A percentile compares a stretch with the other conserved stretches of the same genome.
Evolutionary conservation across 176 grass and related monocot species (phyloP).

Genomic region (Melocanna baccifera): DNA sequence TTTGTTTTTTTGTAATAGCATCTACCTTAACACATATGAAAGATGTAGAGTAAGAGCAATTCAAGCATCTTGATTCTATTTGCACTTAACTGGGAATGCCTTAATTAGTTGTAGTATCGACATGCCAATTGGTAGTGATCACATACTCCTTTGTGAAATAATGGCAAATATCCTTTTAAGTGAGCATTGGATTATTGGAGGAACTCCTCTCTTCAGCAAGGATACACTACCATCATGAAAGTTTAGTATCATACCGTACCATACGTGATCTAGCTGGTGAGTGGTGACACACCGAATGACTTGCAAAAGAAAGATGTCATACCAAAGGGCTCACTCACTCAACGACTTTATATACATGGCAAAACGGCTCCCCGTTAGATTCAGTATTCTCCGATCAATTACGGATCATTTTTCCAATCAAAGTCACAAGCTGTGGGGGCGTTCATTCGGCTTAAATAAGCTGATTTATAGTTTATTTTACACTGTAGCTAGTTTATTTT

Average conservation of each 20-base stretch:
- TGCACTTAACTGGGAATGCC: not conserved
- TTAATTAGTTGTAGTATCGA: not conserved
- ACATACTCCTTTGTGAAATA: not conserved
- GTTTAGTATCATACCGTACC: not conserved
- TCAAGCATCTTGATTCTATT: not conserved
- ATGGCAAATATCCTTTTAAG: not conserved
- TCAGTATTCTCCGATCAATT: not conserved
- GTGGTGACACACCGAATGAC: conserved; percentile 6
- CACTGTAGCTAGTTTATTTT: too few species aligned
- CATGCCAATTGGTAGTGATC: not conserved
- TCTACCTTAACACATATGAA: too few species aligned
- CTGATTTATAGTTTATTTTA: too few species aligned
- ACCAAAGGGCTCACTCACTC: not conserved
- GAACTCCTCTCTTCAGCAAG: not conserved
- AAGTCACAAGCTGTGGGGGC: too few species aligned
- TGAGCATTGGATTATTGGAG: not conserved
- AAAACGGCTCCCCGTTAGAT: not conserved
- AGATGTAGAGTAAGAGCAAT: too few species aligned
- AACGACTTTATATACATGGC: not conserved
- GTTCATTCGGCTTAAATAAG: too few species aligned
- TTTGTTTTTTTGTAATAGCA: too few species aligned
- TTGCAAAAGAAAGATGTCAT: not conserved
- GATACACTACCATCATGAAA: not conserved
- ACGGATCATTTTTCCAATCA: not conserved
- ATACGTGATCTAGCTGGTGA: not conserved